These are phyloP conservation scores for Neonectria ditissima DNA, from an alignment of 2,329 filamentous ascomycete genomes.

Conservation along the genomic window DNA sequence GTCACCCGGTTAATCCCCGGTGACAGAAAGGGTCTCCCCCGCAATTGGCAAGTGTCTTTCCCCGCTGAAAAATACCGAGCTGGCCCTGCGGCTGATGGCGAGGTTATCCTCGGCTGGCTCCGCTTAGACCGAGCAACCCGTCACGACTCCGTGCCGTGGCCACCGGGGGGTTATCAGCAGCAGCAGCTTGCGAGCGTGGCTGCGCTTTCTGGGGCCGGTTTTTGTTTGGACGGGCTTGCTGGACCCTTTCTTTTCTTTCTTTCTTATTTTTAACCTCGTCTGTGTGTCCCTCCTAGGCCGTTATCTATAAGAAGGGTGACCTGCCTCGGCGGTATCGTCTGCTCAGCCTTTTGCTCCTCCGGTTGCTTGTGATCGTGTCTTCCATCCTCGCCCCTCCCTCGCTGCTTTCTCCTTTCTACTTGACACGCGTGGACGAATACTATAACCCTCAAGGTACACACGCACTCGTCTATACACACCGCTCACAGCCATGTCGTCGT, in stretches of 20 bases:
- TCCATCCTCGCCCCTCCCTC: not conserved
- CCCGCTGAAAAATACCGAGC: conserved; percentile 10
- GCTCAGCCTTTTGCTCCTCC: not conserved
- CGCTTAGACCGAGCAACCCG: conserved; percentile 20
- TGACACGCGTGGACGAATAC: not conserved
- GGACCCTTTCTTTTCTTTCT: not conserved
- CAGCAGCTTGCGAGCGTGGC: conserved; percentile 1
- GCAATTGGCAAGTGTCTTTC: conserved; percentile 20
- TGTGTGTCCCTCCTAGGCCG: not conserved
- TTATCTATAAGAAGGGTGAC: conserved; percentile 2
- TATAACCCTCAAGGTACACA: not conserved
- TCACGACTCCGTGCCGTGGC: conserved; percentile 1
- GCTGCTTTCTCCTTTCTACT: not conserved
- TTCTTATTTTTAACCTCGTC: not conserved
- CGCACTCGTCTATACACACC: not conserved
- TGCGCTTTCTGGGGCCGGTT: not conserved
- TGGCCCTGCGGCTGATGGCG: not conserved
- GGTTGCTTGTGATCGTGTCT: conserved; percentile 1
- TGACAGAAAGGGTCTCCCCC: conserved; percentile 25
- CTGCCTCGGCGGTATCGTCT: not conserved
- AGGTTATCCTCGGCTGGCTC: conserved; percentile 34
- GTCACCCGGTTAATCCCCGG: conserved; percentile 46
- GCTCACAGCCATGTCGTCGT: conserved; percentile 54
- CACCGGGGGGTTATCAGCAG: conserved; percentile 3
- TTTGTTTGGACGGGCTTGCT: not conserved